Evolutionary conservation across 2,329 filamentous ascomycete species (phyloP).

Genomic region (Fulvia fulva): DNA sequence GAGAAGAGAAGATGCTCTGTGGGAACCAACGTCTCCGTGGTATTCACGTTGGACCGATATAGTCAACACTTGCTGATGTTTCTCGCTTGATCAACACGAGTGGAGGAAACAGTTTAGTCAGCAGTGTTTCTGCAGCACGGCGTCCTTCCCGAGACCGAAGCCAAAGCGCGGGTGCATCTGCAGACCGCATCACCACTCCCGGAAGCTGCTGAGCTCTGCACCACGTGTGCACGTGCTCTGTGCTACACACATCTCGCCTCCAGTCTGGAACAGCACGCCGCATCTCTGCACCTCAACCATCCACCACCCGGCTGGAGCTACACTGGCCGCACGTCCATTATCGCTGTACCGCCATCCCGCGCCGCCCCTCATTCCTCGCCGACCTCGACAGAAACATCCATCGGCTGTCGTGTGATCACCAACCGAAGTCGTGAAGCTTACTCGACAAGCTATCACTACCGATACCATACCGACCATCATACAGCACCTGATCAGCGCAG

Average conservation of each 20-base stretch:
- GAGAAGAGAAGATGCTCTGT: neutral
- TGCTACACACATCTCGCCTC: neutral
- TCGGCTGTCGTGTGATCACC: slow-evolving; percentile 1
- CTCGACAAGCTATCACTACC: neutral
- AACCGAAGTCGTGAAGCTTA: neutral
- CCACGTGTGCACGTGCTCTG: neutral
- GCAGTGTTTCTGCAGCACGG: no score
- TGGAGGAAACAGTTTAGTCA: no score
- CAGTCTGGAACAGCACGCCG: neutral
- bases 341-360: neutral
- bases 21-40: no score
- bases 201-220: no score
- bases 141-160: no score
- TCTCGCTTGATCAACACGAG: no score
- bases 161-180: no score
- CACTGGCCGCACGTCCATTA: neutral
- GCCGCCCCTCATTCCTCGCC: neutral
- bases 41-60: no score
- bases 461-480: neutral
- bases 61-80: no score
- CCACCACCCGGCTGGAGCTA: neutral
- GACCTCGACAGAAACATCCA: neutral
- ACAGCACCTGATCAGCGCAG: neutral
- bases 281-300: neutral
- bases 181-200: no score